These are phyloP conservation scores for Kwoniella mangroviensis DNA, from an alignment of 768 basidiomycete species.

Conservation along the genomic window DNA sequence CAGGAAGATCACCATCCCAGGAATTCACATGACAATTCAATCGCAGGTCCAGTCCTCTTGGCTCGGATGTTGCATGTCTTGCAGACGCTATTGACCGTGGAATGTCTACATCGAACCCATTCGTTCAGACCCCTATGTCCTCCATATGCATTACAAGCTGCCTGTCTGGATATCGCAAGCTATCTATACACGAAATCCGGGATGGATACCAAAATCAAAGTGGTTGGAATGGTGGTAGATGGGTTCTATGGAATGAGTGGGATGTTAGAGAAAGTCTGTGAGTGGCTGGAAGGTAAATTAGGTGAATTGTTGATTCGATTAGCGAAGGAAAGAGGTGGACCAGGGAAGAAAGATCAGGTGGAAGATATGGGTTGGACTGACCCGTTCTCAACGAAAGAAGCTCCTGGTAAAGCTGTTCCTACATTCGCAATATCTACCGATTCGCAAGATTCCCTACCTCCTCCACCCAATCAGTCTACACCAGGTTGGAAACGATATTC, in stretches of 20 bases:
- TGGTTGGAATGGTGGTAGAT: constrained; percentile 74
- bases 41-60: constrained; percentile 59
- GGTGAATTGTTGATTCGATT: constrained; percentile 61
- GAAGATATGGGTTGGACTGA: constrained; percentile 27
- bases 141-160: constrained; percentile 74
- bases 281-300: constrained; percentile 72
- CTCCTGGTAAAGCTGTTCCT: constrained; percentile 22
- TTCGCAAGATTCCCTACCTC: constrained; percentile 15
- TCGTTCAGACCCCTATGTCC: constrained; percentile 70
- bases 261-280: constrained; percentile 69
- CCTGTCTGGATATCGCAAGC: constrained; percentile 73
- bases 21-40: constrained; percentile 5
- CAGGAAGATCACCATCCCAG: constrained; percentile 13
- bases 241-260: constrained; percentile 73
- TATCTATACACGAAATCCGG: constrained; percentile 66
- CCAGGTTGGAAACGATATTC: constrained; percentile 48
- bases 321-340: constrained; percentile 30
- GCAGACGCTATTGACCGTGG: constrained; percentile 65
- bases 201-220: constrained; percentile 64
- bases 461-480: constrained; percentile 29
- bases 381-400: constrained; percentile 17
- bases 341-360: constrained; percentile 16
- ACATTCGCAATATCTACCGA: constrained; percentile 33
- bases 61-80: constrained; percentile 61
- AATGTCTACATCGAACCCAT: constrained; percentile 70